Base-by-base conservation (phyloP, 108 stramenopile genomes). In the Asterionellopsis glacialis region DNA sequence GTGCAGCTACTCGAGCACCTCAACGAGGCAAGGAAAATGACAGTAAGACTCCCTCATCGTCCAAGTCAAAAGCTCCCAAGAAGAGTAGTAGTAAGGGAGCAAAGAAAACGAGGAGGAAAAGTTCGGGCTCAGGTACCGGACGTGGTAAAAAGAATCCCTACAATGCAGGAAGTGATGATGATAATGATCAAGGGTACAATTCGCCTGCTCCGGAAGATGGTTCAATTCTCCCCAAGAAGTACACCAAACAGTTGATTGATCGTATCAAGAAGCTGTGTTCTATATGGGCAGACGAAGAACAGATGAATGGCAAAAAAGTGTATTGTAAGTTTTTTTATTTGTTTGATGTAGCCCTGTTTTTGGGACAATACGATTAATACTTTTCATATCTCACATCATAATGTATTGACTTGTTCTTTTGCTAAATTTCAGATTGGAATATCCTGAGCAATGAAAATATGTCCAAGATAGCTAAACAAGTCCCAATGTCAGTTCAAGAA, bases 231-330 rank as follows among this genome's bases (percentile, higher is more conserved):
- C 85, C 87, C 4, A 45, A 51, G 39, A 63, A 84, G 11, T 68
- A 76, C 18, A 88, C 84, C 13, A 57, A 71, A 41, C 70, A 62
- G 11, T 68, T 93, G 22, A 59, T 58, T 16, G 63, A 71, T 18
- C 53, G 61, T n/a, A 82, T 93, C 49, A 88, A 88, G 64, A 82
- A 67, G 50, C 68, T 93, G 45, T 74, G 80, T 10, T 39, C 26
- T 0, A 86, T 84, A 61, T 90, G 88, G 87, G 84, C 88, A 1
- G 81, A 79, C 14, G 92, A 93, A 77, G 92, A 93, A 65, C 80
- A 79, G 54, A 75, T 87, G 75, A 81, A 76, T 26, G 85, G 85
- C 6, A 83, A 88, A 26, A 80, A 75, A 45, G 79, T 90, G 10
- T 84, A 70, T 22, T 90, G 88, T 89, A 65, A 82, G 88, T 83